These are phyloP conservation scores for Fennellomyces sp. DNA, from an alignment of 371 early-diverging fungal species.

Conservation along the genomic window DNA sequence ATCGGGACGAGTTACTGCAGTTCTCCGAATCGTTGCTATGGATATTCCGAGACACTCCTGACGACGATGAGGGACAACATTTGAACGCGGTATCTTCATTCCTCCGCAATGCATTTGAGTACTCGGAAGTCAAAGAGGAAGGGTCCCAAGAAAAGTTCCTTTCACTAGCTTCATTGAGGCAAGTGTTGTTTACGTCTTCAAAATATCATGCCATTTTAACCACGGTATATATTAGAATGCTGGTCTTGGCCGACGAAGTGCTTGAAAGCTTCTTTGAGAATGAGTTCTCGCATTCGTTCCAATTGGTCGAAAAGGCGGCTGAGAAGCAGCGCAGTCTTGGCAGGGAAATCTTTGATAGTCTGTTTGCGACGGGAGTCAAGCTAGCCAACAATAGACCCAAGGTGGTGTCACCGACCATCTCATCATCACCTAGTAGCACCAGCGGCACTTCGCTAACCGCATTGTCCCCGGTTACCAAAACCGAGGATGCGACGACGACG, in stretches of 20 bases:
- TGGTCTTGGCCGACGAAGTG: slow-evolving; percentile 73
- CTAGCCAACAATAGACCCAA: slow-evolving; percentile 27
- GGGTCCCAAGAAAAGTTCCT: slow-evolving; percentile 25
- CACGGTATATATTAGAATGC: slow-evolving; percentile 51
- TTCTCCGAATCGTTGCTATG: slow-evolving; percentile 89
- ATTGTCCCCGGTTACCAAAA: not conserved
- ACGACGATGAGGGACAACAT: slow-evolving; percentile 52
- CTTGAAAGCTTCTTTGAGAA: slow-evolving; percentile 72
- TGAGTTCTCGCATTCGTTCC: slow-evolving; percentile 67
- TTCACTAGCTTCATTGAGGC: slow-evolving; percentile 48
- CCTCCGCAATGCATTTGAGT: slow-evolving; percentile 70
- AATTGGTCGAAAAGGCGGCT: slow-evolving; percentile 59
- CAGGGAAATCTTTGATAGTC: slow-evolving; percentile 60
- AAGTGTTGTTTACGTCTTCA: not conserved
- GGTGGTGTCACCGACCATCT: not conserved
- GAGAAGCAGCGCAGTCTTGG: slow-evolving; percentile 64
- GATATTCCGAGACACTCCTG: slow-evolving; percentile 66
- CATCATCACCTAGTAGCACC: not conserved
- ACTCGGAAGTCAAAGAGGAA: slow-evolving; percentile 50
- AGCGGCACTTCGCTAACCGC: not conserved
- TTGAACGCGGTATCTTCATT: slow-evolving; percentile 73
- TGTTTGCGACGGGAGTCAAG: slow-evolving; percentile 48
- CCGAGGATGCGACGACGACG: slow-evolving; percentile 25
- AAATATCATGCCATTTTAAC: not conserved
- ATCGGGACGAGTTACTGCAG: slow-evolving; percentile 84